Conservation (phyloP, 1,139 yeast genomes). For the Meyerozyma athensensis region DNA sequence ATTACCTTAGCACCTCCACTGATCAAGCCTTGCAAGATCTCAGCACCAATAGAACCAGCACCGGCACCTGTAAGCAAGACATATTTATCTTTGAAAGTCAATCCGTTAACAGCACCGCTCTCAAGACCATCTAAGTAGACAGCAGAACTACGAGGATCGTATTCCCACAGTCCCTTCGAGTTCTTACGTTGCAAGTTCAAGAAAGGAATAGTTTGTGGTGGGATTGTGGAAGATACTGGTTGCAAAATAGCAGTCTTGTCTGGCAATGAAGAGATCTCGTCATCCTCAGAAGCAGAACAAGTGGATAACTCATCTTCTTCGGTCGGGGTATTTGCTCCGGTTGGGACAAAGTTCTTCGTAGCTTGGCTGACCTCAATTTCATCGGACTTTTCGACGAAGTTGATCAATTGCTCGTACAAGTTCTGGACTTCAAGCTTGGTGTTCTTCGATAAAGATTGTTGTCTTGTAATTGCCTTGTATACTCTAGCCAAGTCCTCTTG, state of each 20-base stretch:
- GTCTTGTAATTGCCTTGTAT: conserved; percentile 75
- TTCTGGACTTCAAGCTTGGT: conserved; percentile 76
- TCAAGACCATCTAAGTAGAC: conserved; percentile 86
- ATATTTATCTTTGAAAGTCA: conserved; percentile 81
- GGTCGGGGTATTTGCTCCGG: conserved; percentile 38
- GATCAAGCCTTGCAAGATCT: conserved; percentile 86
- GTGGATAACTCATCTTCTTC: conserved; percentile 50
- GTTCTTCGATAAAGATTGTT: conserved; percentile 53
- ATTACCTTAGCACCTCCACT: conserved; percentile 98
- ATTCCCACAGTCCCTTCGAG: conserved; percentile 73
- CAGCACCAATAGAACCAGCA: conserved; percentile 98
- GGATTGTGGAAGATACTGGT: conserved; percentile 69
- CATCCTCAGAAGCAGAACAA: conserved; percentile 43
- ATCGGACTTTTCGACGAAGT: conserved; percentile 63
- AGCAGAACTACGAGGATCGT: conserved; percentile 74
- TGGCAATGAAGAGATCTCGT: conserved; percentile 81
- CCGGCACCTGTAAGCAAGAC: conserved; percentile 98
- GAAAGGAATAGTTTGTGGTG: conserved; percentile 90
- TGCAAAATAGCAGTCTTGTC: conserved; percentile 64
- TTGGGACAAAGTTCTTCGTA: conserved; percentile 33
- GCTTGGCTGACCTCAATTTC: conserved; percentile 55
- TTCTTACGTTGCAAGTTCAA: conserved; percentile 81
- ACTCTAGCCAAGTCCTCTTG: conserved; percentile 81
- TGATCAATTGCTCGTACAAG: conserved; percentile 72
- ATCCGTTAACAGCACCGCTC: conserved; percentile 88